Base-by-base conservation (phyloP, 176 grass and related monocot species). In the Thinopyrum elongatum region DNA sequence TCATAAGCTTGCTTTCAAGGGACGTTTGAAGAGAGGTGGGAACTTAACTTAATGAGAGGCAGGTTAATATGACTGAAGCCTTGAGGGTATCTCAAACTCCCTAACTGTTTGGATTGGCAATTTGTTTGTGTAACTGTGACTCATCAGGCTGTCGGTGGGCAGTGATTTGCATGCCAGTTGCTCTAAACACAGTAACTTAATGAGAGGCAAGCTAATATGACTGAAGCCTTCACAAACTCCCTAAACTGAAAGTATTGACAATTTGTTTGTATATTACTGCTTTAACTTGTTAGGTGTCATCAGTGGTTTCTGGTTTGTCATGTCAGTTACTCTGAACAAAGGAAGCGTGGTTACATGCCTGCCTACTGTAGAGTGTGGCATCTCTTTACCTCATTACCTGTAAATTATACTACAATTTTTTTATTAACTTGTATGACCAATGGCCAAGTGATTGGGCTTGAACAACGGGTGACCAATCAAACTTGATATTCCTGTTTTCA, bases 341-440 rank as follows among this genome's bases (percentile, higher is more conserved):
- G 5, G 11, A 81, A 33, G 2, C 11, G 19, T 35, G 9, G 31
- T 34, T n/a, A 17, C 27, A 7, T n/a, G 21, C 30, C 30, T 82
- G 26, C 46, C 63, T 27, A 78, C 3, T 33, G 26, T 23, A 69
- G 10, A 65, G 53, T 46, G 21, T 58, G 4, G 33, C 53, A 58
- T 9, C 21, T 22, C 53, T 22, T 6, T 42, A 14, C 70, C 25
- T 73, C 12, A 13, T 73, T 73, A 15, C 12, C 70, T 73, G 38
- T 73, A 73, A 73, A 44, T 46, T 46, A 41, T 26, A 41, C 70
- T 77, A 53, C 84, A 25, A 29, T 83, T 42, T 71, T 58, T 41
- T 86, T 14, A 44, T 71, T 66, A 39, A 33, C 15, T 73, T 83
- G 13, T 27, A 14, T 66, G 31, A 26, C 27, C 65, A 34, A 72